Base-by-base conservation (phyloP, 2,329 filamentous ascomycete genomes). In the Fusarium sp. region DNA sequence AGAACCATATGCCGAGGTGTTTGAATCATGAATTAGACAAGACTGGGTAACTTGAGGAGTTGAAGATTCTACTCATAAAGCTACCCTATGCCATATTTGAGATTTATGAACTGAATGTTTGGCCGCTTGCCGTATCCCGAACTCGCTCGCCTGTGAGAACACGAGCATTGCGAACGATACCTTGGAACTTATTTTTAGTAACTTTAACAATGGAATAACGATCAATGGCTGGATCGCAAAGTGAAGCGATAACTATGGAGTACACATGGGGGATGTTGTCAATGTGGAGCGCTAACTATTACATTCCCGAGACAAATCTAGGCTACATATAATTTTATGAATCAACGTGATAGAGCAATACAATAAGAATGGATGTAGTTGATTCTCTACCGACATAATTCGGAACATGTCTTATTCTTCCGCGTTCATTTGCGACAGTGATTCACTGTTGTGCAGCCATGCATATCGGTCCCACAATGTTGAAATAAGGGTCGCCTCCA, bases 11-110 rank as follows among this genome's bases (percentile, higher is more conserved):
- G 78, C 79, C 1, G 68, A 72, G 36, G 78, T 72, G 3, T 70
- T 82, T 12, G 72, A 69, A 61, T 77, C 78, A 6, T 83, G 81
- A 80, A 61, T 80, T 11, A 70, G 75, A 36, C 67, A 65, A 20
- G 23, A 23, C 23, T 23, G 23, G 23, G 23, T 23, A 23, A 23
- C 23, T 23, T 23, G 23, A 23, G 23, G 6, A 23, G 23, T 23
- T 23, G 23, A 23, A 23, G 23, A 4, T 23, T 23, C 23, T 23
- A 23, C 23, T 23, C 23, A 23, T 26, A 50, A 36, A 37, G 31
- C 40, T 66, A 66, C 56, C 62, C 62, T 66, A 60, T 53, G 42
- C 28, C 23, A 12, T 44, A 30, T 23, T 15, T 6, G 34, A 28
- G 28, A 12, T 23, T 42, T 16, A 28, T 23, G 9, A 18, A 7